Conservation (phyloP, 305 asterid genomes). For the Ajuga reptans region DNA sequence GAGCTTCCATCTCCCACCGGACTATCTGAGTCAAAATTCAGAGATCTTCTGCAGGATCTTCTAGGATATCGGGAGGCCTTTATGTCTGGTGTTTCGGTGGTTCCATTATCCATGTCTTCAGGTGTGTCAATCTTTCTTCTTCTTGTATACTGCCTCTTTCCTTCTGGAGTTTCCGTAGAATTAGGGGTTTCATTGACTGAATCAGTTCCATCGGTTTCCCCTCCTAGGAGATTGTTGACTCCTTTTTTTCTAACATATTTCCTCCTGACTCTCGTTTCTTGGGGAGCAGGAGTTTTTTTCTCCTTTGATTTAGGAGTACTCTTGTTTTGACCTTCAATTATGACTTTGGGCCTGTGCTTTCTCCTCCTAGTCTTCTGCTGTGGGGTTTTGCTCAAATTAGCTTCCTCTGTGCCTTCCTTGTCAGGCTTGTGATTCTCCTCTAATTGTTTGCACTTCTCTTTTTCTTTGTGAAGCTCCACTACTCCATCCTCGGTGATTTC, state of each 20-base stretch:
- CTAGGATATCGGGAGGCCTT: constrained; percentile 27
- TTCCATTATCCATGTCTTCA: constrained; percentile 32
- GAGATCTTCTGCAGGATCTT: constrained; percentile 55
- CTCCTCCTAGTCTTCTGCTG: constrained; percentile 63
- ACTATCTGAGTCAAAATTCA: constrained; percentile 46
- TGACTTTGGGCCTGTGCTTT: constrained; percentile 90
- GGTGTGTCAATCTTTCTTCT: constrained; percentile 29
- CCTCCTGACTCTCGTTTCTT: constrained; percentile 41
- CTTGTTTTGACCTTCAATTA: constrained; percentile 54
- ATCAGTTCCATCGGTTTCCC: constrained; percentile 24
- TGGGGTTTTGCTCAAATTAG: constrained; percentile 52
- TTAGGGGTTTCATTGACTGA: constrained; percentile 23
- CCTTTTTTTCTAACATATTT: constrained; percentile 43
- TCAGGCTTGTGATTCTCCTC: constrained; percentile 72
- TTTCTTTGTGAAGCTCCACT: constrained; percentile 25
- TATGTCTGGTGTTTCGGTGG: constrained; percentile 22
- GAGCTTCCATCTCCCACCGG: constrained; percentile 39
- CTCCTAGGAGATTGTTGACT: constrained; percentile 27
- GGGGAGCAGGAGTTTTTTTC: constrained; percentile 30
- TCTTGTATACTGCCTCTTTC: constrained; percentile 31
- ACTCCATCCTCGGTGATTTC: constrained; percentile 24
- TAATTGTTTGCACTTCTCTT: constrained; percentile 29
- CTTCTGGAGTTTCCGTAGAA: constrained; percentile 26
- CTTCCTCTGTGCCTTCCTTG: constrained; percentile 47
- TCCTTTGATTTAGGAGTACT: constrained; percentile 39